Evolutionary conservation across 2,329 filamentous ascomycete species (phyloP), one percentile per base, ranked within the genome.

Genomic region (Diaporthe citriasiana): DNA sequence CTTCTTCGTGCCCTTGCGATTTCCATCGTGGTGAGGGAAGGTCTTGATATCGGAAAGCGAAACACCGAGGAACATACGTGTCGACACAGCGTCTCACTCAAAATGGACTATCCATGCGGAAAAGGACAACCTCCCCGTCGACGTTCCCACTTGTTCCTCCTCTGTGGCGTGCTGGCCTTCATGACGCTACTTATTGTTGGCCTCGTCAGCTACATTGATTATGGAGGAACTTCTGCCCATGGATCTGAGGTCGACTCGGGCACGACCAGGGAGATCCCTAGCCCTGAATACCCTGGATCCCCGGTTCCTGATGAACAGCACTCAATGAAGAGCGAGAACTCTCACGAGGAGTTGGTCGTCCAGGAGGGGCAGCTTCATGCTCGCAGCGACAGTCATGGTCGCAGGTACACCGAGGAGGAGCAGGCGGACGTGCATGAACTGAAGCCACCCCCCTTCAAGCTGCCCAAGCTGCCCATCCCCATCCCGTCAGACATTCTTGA

Each of bases 381-480:
- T n/a, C 63, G 40, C 9, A 33, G 59, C 38, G 40, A 63, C 17
- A 27, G 30, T 5, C 10, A 27, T 63, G 25, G 17, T 47, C 59
- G 25, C 45, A 38, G 45, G 15, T 38, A 66, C 17, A 47, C 60
- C 45, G 12, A 22, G 42, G 15, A 33, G 42, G 40, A 63, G 27
- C 15, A 35, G 19, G 30, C 12, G 33, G 47, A 10, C 15, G 33
- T 5, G 10, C 4, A 25, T 8, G 47, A 27, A 5, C 13, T 17
- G 33, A 2, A 10, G 35, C 53, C 33, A 12, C 53, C 53, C 0
- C 53, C 53, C 4, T 22, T 53, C 33, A 68, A 22, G 63, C 38
- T 68, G 63, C 63, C 63, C 33, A 53, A 51, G 22, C 60, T 68
- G 2, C 63, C 63, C 13, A 27, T 68, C 4, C 63, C 63, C 13